Conservation (phyloP, 352 stramenopile species). For the Phytophthora europaea region DNA sequence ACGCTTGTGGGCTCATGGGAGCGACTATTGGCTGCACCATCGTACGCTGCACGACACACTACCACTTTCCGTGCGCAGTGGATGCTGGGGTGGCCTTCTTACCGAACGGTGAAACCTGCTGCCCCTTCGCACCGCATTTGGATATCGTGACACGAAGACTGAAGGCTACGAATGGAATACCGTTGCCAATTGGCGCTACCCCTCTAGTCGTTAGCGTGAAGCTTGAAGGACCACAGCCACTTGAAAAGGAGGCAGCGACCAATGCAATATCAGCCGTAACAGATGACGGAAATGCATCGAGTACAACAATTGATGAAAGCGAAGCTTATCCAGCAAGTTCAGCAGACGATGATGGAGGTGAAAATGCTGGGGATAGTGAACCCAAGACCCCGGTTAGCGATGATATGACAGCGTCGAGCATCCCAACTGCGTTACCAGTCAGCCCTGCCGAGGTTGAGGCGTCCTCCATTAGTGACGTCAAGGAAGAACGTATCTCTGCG, state of each 20-base stretch:
- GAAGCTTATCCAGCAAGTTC: background rate
- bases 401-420: background rate
- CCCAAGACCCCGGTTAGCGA: constrained; percentile 10
- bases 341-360: constrained; percentile 12
- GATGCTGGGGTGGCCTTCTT: constrained; percentile 80
- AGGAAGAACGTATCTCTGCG: constrained; percentile 4
- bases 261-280: background rate
- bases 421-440: constrained; percentile 5
- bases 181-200: constrained; percentile 1
- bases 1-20: constrained; percentile 90
- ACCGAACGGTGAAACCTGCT: constrained; percentile 77
- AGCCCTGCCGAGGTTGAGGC: background rate
- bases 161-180: constrained; percentile 13
- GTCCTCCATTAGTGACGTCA: constrained; percentile 10
- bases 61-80: constrained; percentile 94
- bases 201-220: constrained; percentile 2
- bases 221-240: background rate
- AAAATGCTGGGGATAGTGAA: background rate
- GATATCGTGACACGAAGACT: constrained; percentile 55
- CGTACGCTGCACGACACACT: constrained; percentile 90
- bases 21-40: constrained; percentile 94
- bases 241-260: background rate
- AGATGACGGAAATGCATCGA: constrained; percentile 15
- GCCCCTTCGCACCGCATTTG: constrained; percentile 60
- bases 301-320: constrained; percentile 2